Evolutionary conservation across 345 rosid species (phyloP), one percentile per base, ranked within the genome.

Genomic region (Lepidium africanum): DNA sequence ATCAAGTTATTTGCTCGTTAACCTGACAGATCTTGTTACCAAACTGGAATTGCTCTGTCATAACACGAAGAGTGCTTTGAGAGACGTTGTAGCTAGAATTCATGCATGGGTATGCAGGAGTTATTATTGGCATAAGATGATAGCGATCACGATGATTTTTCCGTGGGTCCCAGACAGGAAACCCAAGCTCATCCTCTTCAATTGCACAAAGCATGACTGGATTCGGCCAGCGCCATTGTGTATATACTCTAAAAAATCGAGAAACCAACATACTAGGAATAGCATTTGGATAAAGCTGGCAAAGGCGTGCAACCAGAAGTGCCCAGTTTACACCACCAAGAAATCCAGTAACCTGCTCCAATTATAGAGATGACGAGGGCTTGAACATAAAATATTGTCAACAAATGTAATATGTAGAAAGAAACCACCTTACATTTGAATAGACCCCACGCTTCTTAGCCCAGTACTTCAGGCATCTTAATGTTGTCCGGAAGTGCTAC

Each of bases 41-140:
- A 62, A 42, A 74, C 39, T 77, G 81, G 71, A 87, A 87, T 67
- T 87, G 86, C 67, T 85, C 89, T 55, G 75, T 74, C 92, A 87
- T 81, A 23, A 87, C 86, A 17, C 84, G 82, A 49, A 78, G 86
- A 5, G 92, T 87, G 65, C 89, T 87, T 76, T 54, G 58, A 59
- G 92, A 85, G 53, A 85, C 89, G 79, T 87, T 87, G 71, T 85
- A 87, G 68, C 86, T 87, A 58, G 92, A 85, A 77, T 85, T 85
- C 92, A 87, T 87, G 62, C 89, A 85, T 30, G 92, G 92, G 54
- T 87, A 87, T n/a, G 92, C 88, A 60, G 92, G 92, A 46, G 92
- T 87, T 77, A 85, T 82, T 49, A 85, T 87, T 38, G 89, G 92
- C 89, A 85, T 87, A 30, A 49, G 86, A 82, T 87, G 87, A 59